Evolutionary conservation across 768 basidiomycete species (phyloP).

Genomic region (Suillus placidus): DNA sequence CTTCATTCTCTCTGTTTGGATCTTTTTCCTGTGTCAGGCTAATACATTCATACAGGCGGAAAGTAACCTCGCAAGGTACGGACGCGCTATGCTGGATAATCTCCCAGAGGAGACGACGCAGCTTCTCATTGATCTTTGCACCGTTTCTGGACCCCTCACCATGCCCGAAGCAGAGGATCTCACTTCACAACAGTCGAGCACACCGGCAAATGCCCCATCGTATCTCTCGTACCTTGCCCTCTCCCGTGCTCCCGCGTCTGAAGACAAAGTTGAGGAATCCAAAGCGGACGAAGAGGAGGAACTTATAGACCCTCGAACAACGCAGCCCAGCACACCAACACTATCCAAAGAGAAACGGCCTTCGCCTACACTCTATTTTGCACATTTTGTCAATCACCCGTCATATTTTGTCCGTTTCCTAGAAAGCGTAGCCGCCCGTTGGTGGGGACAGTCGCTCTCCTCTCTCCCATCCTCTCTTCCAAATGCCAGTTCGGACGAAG

Average conservation of each 20-base stretch:
- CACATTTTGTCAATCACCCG: conserved; percentile 91
- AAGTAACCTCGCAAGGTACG: conserved; percentile 84
- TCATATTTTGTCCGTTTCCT: conserved; percentile 84
- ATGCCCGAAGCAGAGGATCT: conserved; percentile 43
- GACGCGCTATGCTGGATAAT: conserved; percentile 78
- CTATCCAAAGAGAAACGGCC: conserved; percentile 49
- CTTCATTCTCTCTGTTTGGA: conserved; percentile 6
- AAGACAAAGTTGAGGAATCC: conserved; percentile 18
- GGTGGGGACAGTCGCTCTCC: conserved; percentile 80
- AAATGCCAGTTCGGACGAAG: conserved; percentile 29
- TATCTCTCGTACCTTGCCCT: conserved; percentile 83
- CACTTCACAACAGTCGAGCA: conserved; percentile 25
- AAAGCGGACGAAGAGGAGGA: conserved; percentile 24
- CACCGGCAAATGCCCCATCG: conserved; percentile 47
- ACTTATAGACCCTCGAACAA: conserved; percentile 16
- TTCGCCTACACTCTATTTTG: conserved; percentile 86
- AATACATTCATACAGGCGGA: conserved; percentile 59
- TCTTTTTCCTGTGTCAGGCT: not conserved
- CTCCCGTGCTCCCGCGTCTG: conserved; percentile 50
- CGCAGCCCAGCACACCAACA: conserved; percentile 30
- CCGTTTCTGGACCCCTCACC: conserved; percentile 57
- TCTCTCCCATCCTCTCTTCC: conserved; percentile 19
- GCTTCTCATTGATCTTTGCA: conserved; percentile 90
- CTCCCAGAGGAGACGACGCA: conserved; percentile 89
- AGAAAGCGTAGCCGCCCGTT: conserved; percentile 76